phyloP scores from a whole-genome alignment of 495 filamentous ascomycete genomes.

The Penicillium antarcticum region DNA sequence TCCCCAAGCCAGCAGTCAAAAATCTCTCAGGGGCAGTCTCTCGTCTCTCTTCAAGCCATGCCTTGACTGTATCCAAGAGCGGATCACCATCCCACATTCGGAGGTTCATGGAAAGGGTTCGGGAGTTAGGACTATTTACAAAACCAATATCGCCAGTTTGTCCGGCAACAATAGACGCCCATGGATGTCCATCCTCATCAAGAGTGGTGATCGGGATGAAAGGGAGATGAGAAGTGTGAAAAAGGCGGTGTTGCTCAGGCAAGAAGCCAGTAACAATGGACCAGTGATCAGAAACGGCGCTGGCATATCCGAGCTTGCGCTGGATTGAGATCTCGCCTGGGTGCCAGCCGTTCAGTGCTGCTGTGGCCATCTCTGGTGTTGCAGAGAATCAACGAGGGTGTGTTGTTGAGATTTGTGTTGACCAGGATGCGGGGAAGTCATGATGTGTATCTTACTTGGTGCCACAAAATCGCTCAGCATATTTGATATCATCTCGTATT shows the following conservation, averaged over 20 bases:
- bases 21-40: neutral
- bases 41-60: neutral
- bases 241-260: constrained; percentile 16
- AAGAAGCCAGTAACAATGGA: constrained; percentile 1
- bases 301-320: constrained; percentile 12
- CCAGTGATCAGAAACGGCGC: constrained; percentile 12
- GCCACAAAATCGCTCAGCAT: no score
- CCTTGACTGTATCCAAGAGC: constrained; percentile 2
- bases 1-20: constrained; percentile 14
- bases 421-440: no score
- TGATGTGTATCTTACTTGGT: no score
- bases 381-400: no score
- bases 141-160: constrained; percentile 9
- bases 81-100: constrained; percentile 18
- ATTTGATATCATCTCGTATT: no score
- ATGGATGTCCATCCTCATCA: constrained; percentile 13
- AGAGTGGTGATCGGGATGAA: constrained; percentile 15
- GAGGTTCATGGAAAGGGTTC: constrained; percentile 1
- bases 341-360: constrained; percentile 16
- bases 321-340: constrained; percentile 15
- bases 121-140: constrained; percentile 9
- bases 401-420: no score
- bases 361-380: neutral
- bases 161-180: constrained; percentile 15
- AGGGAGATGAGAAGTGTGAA: constrained; percentile 13